phyloP scores from a whole-genome alignment of 1,284 basidiomycete species.

The Sutorius eximius region DNA sequence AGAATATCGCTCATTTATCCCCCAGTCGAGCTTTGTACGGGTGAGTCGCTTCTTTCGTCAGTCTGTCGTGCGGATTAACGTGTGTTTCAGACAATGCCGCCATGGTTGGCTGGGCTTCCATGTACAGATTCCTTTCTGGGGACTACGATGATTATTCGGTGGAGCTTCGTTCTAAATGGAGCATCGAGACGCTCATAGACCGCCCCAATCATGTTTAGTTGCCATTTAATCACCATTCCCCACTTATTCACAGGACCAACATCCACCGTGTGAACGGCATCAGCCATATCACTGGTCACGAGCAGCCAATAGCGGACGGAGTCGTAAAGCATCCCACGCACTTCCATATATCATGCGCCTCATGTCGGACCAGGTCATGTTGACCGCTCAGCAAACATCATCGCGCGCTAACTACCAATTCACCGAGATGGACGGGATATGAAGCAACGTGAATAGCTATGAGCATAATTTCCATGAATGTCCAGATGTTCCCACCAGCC shows the following conservation, averaged over 20 bases:
- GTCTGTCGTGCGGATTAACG: neutral
- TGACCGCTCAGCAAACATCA: neutral
- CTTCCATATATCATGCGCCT: neutral
- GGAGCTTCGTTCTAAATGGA: conserved; percentile 65
- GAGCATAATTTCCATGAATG: neutral
- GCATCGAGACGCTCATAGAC: conserved; percentile 50
- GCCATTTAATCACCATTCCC: neutral
- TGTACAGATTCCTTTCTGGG: conserved; percentile 70
- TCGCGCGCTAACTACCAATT: neutral
- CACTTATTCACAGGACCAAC: neutral
- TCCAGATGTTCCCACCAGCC: neutral
- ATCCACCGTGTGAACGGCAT: neutral
- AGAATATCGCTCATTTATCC: conserved; percentile 58
- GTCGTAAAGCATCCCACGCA: neutral
- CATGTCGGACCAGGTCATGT: neutral
- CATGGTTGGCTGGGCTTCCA: conserved; percentile 92
- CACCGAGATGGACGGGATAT: neutral
- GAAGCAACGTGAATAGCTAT: neutral
- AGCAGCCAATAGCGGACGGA: neutral
- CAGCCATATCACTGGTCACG: neutral
- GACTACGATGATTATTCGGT: conserved; percentile 68
- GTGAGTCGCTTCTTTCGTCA: conserved; percentile 39
- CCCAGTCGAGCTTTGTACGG: conserved; percentile 79
- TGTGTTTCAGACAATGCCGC: conserved; percentile 78
- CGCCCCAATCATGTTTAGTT: neutral